Evolutionary conservation across 306 rosid genomes (phyloP).

Genomic region (Rosa lucieae): DNA sequence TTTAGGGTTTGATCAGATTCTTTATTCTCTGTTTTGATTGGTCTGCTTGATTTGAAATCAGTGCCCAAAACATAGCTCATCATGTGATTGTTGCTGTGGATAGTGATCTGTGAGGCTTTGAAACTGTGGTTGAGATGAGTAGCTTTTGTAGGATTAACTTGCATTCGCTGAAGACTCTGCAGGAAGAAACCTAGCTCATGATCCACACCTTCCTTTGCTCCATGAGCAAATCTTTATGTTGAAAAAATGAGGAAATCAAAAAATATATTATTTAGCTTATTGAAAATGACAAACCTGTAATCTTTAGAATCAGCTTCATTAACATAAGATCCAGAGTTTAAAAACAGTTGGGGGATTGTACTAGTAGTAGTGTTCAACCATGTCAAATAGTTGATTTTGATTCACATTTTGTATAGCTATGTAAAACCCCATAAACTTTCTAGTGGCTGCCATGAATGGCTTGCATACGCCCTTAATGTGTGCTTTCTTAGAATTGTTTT

Average conservation of each 20-base stretch:
- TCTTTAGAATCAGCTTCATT: conserved; percentile 52
- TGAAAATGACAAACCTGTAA: conserved; percentile 49
- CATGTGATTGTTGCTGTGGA: conserved; percentile 19
- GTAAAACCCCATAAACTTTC: neutral
- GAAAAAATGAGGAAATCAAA: conserved; percentile 18
- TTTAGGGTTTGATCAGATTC: conserved; percentile 54
- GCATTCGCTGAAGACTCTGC: conserved; percentile 56
- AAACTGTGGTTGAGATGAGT: conserved; percentile 49
- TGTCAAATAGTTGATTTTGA: neutral
- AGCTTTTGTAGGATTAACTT: conserved; percentile 51
- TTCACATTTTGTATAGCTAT: neutral
- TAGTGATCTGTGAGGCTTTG: conserved; percentile 37
- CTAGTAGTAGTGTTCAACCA: neutral
- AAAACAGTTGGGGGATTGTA: conserved; percentile 40
- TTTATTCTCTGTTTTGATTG: conserved; percentile 53
- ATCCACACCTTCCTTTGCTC: conserved; percentile 65
- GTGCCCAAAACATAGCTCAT: conserved; percentile 69
- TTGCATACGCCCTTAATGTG: neutral
- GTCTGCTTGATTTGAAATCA: conserved; percentile 69
- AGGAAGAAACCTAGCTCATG: conserved; percentile 71
- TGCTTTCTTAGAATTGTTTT: neutral
- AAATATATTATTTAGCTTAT: neutral
- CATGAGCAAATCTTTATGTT: conserved; percentile 21
- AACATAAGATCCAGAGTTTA: conserved; percentile 55
- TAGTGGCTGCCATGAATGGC: neutral